Evolutionary conservation across 1,284 basidiomycete genomes (phyloP).

Genomic region (Singerocomus inundabilis): DNA sequence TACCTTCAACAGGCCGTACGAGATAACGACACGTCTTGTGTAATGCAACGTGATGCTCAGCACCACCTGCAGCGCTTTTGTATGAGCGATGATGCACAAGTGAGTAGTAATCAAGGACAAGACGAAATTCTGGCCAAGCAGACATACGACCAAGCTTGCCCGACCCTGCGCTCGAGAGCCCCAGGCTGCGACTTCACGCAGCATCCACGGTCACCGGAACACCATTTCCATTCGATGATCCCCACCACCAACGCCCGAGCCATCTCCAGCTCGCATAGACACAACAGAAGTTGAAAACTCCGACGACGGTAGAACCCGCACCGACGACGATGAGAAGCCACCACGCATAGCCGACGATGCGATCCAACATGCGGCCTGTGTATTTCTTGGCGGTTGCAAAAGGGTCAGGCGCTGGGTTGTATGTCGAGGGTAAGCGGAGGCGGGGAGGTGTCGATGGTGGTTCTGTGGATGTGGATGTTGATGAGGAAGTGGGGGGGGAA

Average conservation of each 20-base stretch:
- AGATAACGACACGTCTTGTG: not conserved
- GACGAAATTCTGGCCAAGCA: not conserved
- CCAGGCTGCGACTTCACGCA: constrained; percentile 11
- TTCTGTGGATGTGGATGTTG: constrained; percentile 2
- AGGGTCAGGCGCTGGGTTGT: constrained; percentile 51
- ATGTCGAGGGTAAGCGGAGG: constrained; percentile 51
- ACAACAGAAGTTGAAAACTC: constrained; percentile 66
- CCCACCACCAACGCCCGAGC: constrained; percentile 38
- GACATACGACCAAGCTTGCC: constrained; percentile 1
- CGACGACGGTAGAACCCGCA: constrained; percentile 66
- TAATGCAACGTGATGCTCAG: not conserved
- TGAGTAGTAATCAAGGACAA: not conserved
- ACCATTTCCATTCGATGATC: constrained; percentile 11
- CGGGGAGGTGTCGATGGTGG: constrained; percentile 33
- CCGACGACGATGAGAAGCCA: constrained; percentile 70
- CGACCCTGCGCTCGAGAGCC: not conserved
- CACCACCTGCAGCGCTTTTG: too few species aligned
- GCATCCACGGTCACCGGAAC: constrained; percentile 3
- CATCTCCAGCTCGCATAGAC: constrained; percentile 57
- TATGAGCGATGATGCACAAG: not conserved
- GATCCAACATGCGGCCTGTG: constrained; percentile 64
- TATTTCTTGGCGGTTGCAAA: constrained; percentile 56
- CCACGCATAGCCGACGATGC: constrained; percentile 74
- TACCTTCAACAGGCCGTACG: not conserved
- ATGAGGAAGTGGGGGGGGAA: constrained; percentile 8